These are phyloP conservation scores for Agaricus sinodeliciosus DNA, from an alignment of 768 basidiomycete species.

Conservation along the genomic window DNA sequence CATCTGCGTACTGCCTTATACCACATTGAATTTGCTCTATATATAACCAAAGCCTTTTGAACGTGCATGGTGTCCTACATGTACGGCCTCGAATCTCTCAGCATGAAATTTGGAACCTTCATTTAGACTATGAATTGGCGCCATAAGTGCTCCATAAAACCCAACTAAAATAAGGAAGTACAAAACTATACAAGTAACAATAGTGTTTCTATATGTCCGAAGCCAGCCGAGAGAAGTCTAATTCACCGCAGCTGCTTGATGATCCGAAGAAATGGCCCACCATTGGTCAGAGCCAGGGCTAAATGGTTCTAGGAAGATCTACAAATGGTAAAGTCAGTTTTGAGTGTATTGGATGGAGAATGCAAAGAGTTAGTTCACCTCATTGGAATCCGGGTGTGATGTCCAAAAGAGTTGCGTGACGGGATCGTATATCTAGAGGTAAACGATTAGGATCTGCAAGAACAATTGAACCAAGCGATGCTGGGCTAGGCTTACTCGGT, in stretches of 20 bases:
- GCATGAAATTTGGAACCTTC: no score
- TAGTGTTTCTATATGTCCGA: no score
- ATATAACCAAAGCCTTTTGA: no score
- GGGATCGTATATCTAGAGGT: slow-evolving; percentile 5
- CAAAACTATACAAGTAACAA: neutral
- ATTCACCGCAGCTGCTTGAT: neutral
- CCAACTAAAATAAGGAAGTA: no score
- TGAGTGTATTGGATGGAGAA: neutral
- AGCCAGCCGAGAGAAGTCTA: neutral
- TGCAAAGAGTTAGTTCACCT: neutral
- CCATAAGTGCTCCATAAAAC: no score
- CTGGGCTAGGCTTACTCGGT: neutral
- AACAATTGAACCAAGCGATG: neutral
- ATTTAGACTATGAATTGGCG: no score
- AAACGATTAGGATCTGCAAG: neutral
- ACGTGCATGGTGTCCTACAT: no score
- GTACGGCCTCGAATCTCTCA: no score
- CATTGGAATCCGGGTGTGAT: neutral
- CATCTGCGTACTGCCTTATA: no score
- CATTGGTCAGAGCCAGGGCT: slow-evolving; percentile 6
- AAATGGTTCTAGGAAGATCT: slow-evolving; percentile 7
- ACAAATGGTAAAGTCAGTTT: neutral
- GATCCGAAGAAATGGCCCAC: slow-evolving; percentile 7
- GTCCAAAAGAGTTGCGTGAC: slow-evolving; percentile 5
- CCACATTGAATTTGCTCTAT: no score